Conservation (phyloP, 2,329 filamentous ascomycete species). For the Sporothrix variecibatus region DNA sequence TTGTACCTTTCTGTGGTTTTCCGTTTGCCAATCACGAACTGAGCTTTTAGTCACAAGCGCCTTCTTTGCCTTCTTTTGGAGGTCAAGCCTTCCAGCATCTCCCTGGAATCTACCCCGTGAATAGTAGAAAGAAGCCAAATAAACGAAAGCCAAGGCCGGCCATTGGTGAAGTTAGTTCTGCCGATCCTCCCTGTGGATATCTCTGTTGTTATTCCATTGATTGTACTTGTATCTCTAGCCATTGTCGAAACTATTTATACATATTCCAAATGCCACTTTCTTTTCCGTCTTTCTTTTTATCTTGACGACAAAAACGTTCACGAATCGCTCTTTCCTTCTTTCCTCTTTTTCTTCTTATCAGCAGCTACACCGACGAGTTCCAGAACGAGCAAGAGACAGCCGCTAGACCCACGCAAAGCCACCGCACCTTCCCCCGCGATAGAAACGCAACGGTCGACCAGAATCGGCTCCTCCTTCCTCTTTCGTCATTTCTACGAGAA, state of each 20-base stretch:
- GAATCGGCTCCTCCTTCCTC: conserved; percentile 23
- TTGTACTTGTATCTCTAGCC: not conserved
- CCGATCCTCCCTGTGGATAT: not conserved
- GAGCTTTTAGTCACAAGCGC: conserved; percentile 16
- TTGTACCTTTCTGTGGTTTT: not conserved
- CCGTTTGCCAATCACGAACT: conserved; percentile 11
- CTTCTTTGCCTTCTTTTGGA: not conserved
- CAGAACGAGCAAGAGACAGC: not conserved
- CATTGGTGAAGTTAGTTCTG: not conserved
- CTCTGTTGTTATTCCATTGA: not conserved
- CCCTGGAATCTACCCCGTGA: not conserved
- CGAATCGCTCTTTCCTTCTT: not conserved
- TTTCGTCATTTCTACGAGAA: not conserved
- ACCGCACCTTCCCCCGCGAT: conserved; percentile 12
- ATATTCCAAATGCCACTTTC: not conserved
- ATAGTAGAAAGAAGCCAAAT: not conserved
- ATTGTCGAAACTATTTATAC: not conserved
- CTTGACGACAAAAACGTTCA: not conserved
- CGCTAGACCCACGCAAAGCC: conserved; percentile 12
- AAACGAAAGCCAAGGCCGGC: not conserved
- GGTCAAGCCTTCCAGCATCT: not conserved
- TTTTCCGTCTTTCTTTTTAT: not conserved
- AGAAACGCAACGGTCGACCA: not conserved
- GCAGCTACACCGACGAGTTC: not conserved
- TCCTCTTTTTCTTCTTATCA: not conserved